Evolutionary conservation across 2,329 filamentous ascomycete genomes (phyloP).

Genomic region (Aspergillus versicolor): DNA sequence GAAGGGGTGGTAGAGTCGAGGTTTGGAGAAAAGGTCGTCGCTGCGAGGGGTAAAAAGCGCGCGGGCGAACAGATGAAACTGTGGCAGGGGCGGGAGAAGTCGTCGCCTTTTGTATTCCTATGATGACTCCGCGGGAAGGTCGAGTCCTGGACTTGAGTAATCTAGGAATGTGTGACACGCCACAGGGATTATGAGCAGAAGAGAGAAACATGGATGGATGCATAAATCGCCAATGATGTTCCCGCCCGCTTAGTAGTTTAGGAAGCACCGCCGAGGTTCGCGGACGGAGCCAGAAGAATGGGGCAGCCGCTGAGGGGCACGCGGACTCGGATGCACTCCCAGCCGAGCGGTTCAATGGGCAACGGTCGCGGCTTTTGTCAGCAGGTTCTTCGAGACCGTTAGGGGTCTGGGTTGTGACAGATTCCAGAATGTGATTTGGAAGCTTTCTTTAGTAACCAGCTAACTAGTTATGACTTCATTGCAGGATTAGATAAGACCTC

Average conservation of each 20-base stretch:
- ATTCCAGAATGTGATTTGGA: background rate
- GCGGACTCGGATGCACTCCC: background rate
- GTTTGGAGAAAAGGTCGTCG: background rate
- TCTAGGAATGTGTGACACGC: background rate
- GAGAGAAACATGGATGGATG: background rate
- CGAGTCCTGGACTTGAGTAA: background rate
- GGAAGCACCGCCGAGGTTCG: conserved; percentile 3
- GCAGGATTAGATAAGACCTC: background rate
- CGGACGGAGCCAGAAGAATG: background rate
- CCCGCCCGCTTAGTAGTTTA: too few species aligned
- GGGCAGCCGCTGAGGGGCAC: conserved; percentile 7
- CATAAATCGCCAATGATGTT: background rate
- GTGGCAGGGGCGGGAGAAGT: background rate
- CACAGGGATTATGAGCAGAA: background rate
- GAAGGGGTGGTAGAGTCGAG: background rate
- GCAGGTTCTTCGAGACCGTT: conserved; percentile 4
- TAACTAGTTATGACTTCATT: background rate
- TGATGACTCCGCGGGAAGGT: background rate
- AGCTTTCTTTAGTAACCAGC: too few species aligned
- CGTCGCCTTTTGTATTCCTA: conserved; percentile 7
- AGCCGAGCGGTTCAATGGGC: conserved; percentile 1
- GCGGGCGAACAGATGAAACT: background rate
- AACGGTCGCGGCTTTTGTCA: conserved; percentile 10
- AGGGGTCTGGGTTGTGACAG: background rate
- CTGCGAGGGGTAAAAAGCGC: background rate